Base-by-base conservation (phyloP, 192 early-diverging fungal genomes). In the Powellomyces hirtus region DNA sequence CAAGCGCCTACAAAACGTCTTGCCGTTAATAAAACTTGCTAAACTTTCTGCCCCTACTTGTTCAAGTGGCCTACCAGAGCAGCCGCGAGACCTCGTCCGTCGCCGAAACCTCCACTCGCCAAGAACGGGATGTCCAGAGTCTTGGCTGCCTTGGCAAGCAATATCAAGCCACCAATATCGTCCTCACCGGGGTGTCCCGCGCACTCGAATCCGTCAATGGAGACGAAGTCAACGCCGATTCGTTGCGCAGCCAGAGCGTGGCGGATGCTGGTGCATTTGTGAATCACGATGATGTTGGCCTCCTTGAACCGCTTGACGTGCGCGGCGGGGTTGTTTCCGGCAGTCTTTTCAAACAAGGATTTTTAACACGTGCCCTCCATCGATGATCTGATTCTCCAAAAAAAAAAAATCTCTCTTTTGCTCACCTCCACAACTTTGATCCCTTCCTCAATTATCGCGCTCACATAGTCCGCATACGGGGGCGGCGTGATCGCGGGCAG, bases 151-250 rank as follows among this genome's bases (percentile, higher is more conserved):
- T 86, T 84, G 31, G 89, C 89, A 35, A 92, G 78, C 11, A 92
- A 71, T 34, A 92, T 85, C 59, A 91, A 66, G 45, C 82, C 89
- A 68, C 81, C 78, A 56, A 92, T 78, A 77, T 91, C 91, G 68
- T 92, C 89, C 73, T 92, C 91, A 59, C 91, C 91, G 18, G 91
- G 91, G 65, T 92, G 91, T 50, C 91, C 91, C 59, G 89, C 91
- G 75, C 91, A 92, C 75, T 92, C 91, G 65, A 89, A 92, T 27
- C 91, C 91, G 64, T 92, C 91, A 59, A 92, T 89, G 31, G 88
- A 89, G 60, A 92, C 67, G 62, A 90, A 81, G 65, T 90, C 89
- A 1, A 82, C 88, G 46, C 89, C 86, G 35, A 90, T 66, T 35
- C 71, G 69, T 58, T 76, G 75, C 11, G 78, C 71, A 29, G 64